A percentile compares a stretch with the other conserved stretches of the same genome.
phyloP scores from a whole-genome alignment of 176 grass and related monocot genomes.

The Cenchrus purpureus region DNA sequence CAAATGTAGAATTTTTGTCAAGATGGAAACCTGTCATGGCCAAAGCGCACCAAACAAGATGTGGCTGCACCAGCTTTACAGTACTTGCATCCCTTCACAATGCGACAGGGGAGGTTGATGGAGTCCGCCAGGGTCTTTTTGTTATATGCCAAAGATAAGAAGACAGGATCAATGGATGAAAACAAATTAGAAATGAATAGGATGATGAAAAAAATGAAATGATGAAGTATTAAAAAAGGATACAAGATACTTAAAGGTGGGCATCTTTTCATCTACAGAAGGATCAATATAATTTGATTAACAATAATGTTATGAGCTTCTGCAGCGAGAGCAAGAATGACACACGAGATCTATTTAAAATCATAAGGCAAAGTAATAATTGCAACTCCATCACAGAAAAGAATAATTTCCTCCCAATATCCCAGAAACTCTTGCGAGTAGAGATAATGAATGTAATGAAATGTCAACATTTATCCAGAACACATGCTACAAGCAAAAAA shows the following conservation, averaged over 20 bases:
- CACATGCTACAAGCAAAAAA: constrained; percentile 18
- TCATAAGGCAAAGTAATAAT: neutral
- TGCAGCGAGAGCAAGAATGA: neutral
- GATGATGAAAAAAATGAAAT: constrained; percentile 2
- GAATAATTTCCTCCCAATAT: neutral
- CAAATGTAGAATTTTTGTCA: constrained; percentile 25
- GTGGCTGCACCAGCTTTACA: constrained; percentile 59
- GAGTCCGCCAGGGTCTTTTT: constrained; percentile 66
- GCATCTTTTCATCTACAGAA: neutral
- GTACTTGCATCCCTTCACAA: constrained; percentile 80
- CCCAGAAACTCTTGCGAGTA: neutral
- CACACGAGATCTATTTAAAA: constrained; percentile 10
- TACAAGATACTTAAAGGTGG: neutral
- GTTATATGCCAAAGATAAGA: constrained; percentile 16
- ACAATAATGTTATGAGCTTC: neutral
- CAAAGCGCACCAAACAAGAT: constrained; percentile 81
- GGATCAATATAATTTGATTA: neutral
- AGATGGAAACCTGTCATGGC: constrained; percentile 60
- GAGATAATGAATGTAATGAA: neutral
- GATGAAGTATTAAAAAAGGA: neutral
- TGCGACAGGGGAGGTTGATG: constrained; percentile 74
- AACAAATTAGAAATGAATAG: neutral
- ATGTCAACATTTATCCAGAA: neutral
- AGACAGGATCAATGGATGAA: constrained; percentile 14
- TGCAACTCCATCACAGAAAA: neutral